Base-by-base conservation (phyloP, 768 basidiomycete genomes). In the Amylocystis lapponica region DNA sequence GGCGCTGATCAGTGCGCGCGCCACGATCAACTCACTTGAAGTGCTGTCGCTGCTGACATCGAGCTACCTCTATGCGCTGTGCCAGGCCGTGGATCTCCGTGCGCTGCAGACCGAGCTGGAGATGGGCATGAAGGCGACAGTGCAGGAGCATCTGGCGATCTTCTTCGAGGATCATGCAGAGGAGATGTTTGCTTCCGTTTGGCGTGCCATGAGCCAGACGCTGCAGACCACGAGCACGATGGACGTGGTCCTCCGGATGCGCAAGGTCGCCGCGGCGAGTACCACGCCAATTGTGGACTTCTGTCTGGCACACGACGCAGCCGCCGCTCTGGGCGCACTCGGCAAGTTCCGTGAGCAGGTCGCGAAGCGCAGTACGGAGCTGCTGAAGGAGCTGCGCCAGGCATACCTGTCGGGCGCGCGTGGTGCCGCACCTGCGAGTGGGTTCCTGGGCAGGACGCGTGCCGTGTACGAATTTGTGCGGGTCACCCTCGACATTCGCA, bases 21-120 rank as follows among this genome's bases (percentile, higher is more conserved):
- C 83, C 21, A 90, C 90, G 1, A 67, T 89, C 53, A 77, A 76
- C 53, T 78, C 90, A 12, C 71, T 89, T 13, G 86, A 92, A 46
- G 81, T 90, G 3, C 71, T 90, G 39, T 78, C 86, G 2, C 71
- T 88, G 51, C 65, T 92, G 46, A 79, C 77, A 6, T 71, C 88
- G 1, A 80, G 83, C 13, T 89, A 89, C 55, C 68, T 93, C 33
- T 88, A 87, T 61, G 66, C 81, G 36, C 71, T 84, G 29, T 84
- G 86, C 61, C 88, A 92, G 72, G 87, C 88, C n/a, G 68, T 92
- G 44, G 91, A 93, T 58, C 71, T 89, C 41, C 83, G 91, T 32
- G 80, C 88, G 1, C 52, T 91, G 43, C 83, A 88, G 54, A 57
- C 66, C 44, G 83, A 86, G 46, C 79, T 91, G 65, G 58, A 69